A percentile compares a stretch with the other conserved stretches of the same genome.
Evolutionary conservation across 768 basidiomycete genomes (phyloP).

Genomic region (Hygrophoropsis aurantiaca): DNA sequence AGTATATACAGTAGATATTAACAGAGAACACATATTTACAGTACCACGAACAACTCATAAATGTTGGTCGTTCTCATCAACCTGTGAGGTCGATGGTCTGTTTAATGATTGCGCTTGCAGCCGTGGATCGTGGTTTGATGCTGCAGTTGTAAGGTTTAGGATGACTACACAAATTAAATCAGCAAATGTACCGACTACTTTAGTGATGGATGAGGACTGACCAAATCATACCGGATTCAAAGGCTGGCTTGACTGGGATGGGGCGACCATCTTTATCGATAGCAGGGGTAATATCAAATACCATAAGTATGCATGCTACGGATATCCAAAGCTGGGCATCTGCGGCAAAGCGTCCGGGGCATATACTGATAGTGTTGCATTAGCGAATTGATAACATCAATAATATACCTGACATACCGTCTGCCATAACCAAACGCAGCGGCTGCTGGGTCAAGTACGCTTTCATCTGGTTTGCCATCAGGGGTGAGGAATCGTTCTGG

Average conservation of each 20-base stretch:
- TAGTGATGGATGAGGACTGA: slow-evolving; percentile 8
- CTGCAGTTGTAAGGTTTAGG: slow-evolving; percentile 28
- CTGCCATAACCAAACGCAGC: slow-evolving; percentile 38
- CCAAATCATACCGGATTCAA: slow-evolving; percentile 31
- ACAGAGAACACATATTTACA: no score
- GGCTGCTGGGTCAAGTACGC: slow-evolving; percentile 27
- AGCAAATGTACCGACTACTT: no score
- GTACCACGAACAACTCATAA: no score
- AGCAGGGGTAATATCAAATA: slow-evolving; percentile 23
- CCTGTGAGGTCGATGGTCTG: slow-evolving; percentile 24
- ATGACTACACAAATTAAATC: slow-evolving; percentile 17
- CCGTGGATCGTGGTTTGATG: slow-evolving; percentile 30
- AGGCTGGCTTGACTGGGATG: slow-evolving; percentile 19
- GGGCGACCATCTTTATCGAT: slow-evolving; percentile 17
- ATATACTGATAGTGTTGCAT: slow-evolving; percentile 21
- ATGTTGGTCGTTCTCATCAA: no score
- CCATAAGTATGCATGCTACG: slow-evolving; percentile 28
- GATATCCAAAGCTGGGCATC: slow-evolving; percentile 39
- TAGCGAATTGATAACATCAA: not conserved
- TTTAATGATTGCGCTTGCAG: slow-evolving; percentile 22
- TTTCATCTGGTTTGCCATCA: slow-evolving; percentile 34
- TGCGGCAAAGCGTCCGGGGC: slow-evolving; percentile 46
- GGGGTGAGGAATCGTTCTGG: slow-evolving; percentile 39
- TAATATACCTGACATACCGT: slow-evolving; percentile 17
- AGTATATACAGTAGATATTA: not conserved